Percentiles rank a stretch among this genome's conserved stretches.
These are phyloP conservation scores for Diaporthe australafricana DNA, from an alignment of 2,329 filamentous ascomycete species.

Conservation along the genomic window DNA sequence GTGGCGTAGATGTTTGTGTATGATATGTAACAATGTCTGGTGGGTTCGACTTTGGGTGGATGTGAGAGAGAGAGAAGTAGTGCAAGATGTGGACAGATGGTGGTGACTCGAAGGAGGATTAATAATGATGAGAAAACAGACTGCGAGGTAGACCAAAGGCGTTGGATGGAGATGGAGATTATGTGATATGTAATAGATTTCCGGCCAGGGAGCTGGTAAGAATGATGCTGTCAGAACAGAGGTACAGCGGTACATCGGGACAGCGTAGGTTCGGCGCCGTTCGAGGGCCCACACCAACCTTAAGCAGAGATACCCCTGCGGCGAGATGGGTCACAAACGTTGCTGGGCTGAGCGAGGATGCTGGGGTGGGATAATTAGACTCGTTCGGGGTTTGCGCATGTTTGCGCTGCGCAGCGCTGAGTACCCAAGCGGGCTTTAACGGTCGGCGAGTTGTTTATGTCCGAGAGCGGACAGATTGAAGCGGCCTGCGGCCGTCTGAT, in stretches of 20 bases:
- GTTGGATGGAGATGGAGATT: slow-evolving; percentile 34
- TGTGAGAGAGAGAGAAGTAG: slow-evolving; percentile 30
- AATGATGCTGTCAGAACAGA: slow-evolving; percentile 33
- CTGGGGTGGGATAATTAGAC: slow-evolving; percentile 28
- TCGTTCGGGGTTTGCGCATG: slow-evolving; percentile 30
- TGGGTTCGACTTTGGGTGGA: slow-evolving; percentile 1
- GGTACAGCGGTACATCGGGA: background rate
- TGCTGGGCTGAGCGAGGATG: slow-evolving; percentile 36
- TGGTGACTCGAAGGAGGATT: slow-evolving; percentile 36
- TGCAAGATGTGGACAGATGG: slow-evolving; percentile 14
- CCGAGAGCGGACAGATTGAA: slow-evolving; percentile 44
- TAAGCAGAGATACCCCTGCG: slow-evolving; percentile 31
- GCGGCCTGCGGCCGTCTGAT: slow-evolving; percentile 28
- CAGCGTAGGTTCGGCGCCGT: slow-evolving; percentile 33
- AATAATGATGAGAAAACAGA: slow-evolving; percentile 36
- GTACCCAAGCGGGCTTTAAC: slow-evolving; percentile 38
- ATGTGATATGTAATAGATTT: slow-evolving; percentile 38
- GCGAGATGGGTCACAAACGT: slow-evolving; percentile 21
- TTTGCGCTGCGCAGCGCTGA: slow-evolving; percentile 13
- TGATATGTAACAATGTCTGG: slow-evolving; percentile 5
- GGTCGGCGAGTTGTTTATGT: slow-evolving; percentile 53
- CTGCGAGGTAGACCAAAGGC: slow-evolving; percentile 3
- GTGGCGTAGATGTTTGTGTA: background rate
- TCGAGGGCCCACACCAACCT: slow-evolving; percentile 29
- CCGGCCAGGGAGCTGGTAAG: slow-evolving; percentile 19